phyloP scores from a whole-genome alignment of 1,284 basidiomycete species.

The Leucoagaricus sp. region DNA sequence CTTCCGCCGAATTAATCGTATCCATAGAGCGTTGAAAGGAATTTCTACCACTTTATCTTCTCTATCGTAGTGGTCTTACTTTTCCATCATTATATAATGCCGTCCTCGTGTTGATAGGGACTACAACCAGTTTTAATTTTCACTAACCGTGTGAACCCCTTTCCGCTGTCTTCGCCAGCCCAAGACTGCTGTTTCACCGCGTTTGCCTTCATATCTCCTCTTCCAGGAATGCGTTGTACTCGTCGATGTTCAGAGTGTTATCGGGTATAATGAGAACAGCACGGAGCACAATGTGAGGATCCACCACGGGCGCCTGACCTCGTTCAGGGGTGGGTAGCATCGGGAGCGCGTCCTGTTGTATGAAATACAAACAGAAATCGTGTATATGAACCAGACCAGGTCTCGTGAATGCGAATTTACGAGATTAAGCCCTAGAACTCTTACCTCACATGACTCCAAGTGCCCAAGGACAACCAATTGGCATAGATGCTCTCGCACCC shows the following conservation, averaged over 20 bases:
- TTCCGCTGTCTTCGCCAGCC: not conserved
- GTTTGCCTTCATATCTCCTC: not conserved
- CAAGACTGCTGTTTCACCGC: not conserved
- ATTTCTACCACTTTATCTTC: not conserved
- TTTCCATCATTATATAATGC: conserved; percentile 1
- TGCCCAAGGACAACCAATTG: conserved; percentile 56
- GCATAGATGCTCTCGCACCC: conserved; percentile 53
- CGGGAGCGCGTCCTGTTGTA: conserved; percentile 6
- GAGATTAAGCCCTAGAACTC: conserved; percentile 20
- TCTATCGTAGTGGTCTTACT: not conserved
- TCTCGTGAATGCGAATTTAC: conserved; percentile 10
- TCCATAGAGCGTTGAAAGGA: not conserved
- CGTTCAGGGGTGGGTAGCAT: conserved; percentile 6
- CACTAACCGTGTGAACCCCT: conserved; percentile 1
- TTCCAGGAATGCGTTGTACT: conserved; percentile 12
- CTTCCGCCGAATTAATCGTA: conserved; percentile 3
- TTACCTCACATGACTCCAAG: conserved; percentile 48
- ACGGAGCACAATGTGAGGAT: conserved; percentile 8
- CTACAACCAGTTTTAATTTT: not conserved
- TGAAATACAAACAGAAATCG: not conserved
- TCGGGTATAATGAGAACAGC: conserved; percentile 11
- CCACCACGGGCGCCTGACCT: not conserved
- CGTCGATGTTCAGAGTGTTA: conserved; percentile 9
- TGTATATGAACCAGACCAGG: conserved; percentile 6
- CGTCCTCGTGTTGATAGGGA: conserved; percentile 8